A percentile compares a stretch with the other conserved stretches of the same genome.
phyloP scores from a whole-genome alignment of 1,139 yeast species.

The Yamadazyma atmosphaerica region DNA sequence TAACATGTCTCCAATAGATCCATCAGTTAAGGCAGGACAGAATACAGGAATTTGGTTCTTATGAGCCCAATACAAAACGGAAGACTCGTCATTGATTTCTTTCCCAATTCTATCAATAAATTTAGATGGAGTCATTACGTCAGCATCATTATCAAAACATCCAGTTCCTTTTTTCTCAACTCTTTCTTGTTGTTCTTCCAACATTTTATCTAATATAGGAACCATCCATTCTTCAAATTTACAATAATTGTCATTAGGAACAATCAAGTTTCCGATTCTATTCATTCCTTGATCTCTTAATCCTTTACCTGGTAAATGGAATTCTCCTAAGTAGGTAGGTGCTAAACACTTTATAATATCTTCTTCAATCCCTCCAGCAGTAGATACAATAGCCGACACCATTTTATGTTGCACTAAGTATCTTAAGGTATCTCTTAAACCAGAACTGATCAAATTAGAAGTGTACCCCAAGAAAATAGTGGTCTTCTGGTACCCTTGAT shows the following conservation, averaged over 20 bases:
- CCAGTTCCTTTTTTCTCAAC: conserved; percentile 61
- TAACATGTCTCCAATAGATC: conserved; percentile 97
- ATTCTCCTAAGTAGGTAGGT: conserved; percentile 93
- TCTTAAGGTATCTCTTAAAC: conserved; percentile 86
- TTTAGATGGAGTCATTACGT: conserved; percentile 89
- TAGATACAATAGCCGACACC: conserved; percentile 92
- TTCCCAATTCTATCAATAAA: conserved; percentile 91
- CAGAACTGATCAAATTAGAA: conserved; percentile 93
- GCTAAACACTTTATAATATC: conserved; percentile 95
- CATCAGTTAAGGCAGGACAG: conserved; percentile 97
- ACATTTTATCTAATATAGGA: conserved; percentile 82
- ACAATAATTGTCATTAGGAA: conserved; percentile 97
- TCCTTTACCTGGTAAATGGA: conserved; percentile 72
- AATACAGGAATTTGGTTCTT: conserved; percentile 93
- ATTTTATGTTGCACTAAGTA: conserved; percentile 89
- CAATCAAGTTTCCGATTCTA: conserved; percentile 93
- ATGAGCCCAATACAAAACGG: conserved; percentile 98
- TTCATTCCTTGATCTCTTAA: conserved; percentile 95
- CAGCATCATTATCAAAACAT: conserved; percentile 44
- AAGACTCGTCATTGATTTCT: conserved; percentile 88
- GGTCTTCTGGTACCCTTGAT: conserved; percentile 76
- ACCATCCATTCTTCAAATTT: conserved; percentile 98
- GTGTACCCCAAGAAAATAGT: conserved; percentile 96
- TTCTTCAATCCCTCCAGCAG: conserved; percentile 98
- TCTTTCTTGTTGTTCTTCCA: conserved; percentile 82